Base-by-base conservation (phyloP, 495 filamentous ascomycete species). In the Talaromyces nanjingensis region DNA sequence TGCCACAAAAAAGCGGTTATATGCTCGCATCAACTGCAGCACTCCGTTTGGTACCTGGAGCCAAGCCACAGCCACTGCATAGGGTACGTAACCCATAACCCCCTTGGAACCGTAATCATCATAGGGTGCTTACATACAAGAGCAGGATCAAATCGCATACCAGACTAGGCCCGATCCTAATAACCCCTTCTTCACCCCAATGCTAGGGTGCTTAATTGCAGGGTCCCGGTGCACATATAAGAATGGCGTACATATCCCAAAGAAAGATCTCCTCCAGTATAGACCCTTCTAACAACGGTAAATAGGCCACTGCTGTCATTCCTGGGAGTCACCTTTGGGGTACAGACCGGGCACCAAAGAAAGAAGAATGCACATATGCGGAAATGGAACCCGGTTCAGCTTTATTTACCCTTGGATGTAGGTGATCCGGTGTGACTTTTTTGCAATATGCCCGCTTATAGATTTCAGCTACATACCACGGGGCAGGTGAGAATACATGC, bases 91-190 rank as follows among this genome's bases (percentile, higher is more conserved):
- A 45, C 39, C 39, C 8, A 4, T n/a, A 3, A 3, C 4, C 34
- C 12, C 34, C 12, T 6, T 4, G 6, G n/a, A 52, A 22, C 7
- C n/a, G 16, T 52, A 52, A 18, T 52, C 11, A 2, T 52, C 16
- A 22, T 22, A 52, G 20, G 22, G 47, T 16, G n/a, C 47, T 52
- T 52, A 52, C n/a, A n/a, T 18, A 52, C 11, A 16, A 18, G 11
- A 16, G n/a, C 47, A 52, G 47, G 47, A 52, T 52, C 47, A 52
- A 52, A 52, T 52, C n/a, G 47, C 47, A 52, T 52, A 52, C 47
- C 47, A 52, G 47, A 52, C 16, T 52, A 7, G 47, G 6, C 47
- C 47, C 4, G 47, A 52, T n/a, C 47, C 47, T 9, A 52, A 52
- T 3, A 52, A 52, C 47, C 47, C 47, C 47, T 52, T 52, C 47